These are phyloP conservation scores for Nannochloropsis salina DNA, from an alignment of 108 stramenopile genomes.

Conservation along the genomic window DNA sequence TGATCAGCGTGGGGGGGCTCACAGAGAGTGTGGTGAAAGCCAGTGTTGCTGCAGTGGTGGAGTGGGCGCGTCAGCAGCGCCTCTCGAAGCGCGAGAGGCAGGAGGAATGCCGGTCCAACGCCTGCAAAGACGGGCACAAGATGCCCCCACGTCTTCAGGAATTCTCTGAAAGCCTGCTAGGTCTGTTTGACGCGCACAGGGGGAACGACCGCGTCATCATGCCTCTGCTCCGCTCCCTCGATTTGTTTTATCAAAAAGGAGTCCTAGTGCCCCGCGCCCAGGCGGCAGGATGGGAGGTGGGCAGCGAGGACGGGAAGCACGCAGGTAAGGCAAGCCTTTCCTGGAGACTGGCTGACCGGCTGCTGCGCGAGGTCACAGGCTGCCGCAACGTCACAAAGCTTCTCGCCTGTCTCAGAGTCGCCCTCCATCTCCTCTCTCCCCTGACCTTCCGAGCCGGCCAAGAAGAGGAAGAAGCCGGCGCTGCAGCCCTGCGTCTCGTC, in stretches of 20 bases:
- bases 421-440: slow-evolving; percentile 55
- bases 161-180: slow-evolving; percentile 24
- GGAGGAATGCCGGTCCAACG: slow-evolving; percentile 44
- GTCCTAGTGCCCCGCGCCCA: slow-evolving; percentile 34
- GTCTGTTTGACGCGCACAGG: slow-evolving; percentile 18
- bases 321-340: slow-evolving; percentile 65
- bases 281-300: slow-evolving; percentile 45
- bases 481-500: slow-evolving; percentile 59
- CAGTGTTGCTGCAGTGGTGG: slow-evolving; percentile 62
- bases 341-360: slow-evolving; percentile 47
- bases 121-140: slow-evolving; percentile 53
- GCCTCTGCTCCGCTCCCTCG: slow-evolving; percentile 44
- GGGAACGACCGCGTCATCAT: slow-evolving; percentile 38
- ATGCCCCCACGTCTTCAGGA: neutral
- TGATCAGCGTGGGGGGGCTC: slow-evolving; percentile 85
- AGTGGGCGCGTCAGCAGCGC: slow-evolving; percentile 61
- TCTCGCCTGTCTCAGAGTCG: slow-evolving; percentile 59
- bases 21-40: slow-evolving; percentile 78
- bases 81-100: slow-evolving; percentile 25
- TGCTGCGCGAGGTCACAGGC: slow-evolving; percentile 57
- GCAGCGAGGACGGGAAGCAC: slow-evolving; percentile 56
- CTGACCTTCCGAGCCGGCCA: slow-evolving; percentile 22
- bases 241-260: slow-evolving; percentile 10
- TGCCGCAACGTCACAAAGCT: slow-evolving; percentile 69
- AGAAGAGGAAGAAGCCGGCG: slow-evolving; percentile 29